Conservation (phyloP, 192 early-diverging fungal genomes). For the Umbelopsis sp. region DNA sequence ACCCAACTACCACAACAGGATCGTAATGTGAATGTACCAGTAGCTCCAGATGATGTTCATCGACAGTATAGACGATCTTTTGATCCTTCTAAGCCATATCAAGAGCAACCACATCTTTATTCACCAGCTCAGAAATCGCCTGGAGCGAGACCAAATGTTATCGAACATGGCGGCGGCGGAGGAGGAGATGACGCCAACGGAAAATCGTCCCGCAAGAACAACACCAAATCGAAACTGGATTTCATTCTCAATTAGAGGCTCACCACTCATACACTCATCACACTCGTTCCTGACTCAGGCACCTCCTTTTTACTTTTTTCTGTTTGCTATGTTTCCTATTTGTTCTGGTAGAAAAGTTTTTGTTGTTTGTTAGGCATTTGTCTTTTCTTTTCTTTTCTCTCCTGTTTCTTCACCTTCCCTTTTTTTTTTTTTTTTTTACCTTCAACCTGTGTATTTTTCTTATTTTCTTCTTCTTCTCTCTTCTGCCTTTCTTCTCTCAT, state of each 20-base stretch:
- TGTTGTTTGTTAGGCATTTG: not conserved
- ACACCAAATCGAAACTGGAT: conserved; percentile 14
- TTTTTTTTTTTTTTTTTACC: not conserved
- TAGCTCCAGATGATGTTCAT: not conserved
- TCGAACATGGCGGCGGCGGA: too few relatives aligned
- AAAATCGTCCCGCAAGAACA: not conserved
- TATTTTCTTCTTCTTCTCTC: too few relatives aligned
- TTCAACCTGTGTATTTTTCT: conserved; percentile 14
- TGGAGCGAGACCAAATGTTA: not conserved
- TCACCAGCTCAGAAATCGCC: not conserved
- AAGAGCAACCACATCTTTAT: not conserved
- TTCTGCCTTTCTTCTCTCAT: not conserved
- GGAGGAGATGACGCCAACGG: not conserved
- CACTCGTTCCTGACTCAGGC: not conserved
- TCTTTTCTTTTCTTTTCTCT: not conserved
- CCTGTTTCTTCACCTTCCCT: not conserved
- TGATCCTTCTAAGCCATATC: not conserved
- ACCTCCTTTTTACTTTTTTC: not conserved
- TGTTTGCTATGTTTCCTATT: not conserved
- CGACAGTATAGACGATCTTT: not conserved
- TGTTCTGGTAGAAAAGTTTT: not conserved
- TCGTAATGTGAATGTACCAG: not conserved
- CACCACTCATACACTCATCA: not conserved
- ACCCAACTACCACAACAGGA: not conserved
- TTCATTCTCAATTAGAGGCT: conserved; percentile 7